These are phyloP conservation scores for Cystoderma amianthinum DNA, from an alignment of 768 basidiomycete genomes.

Conservation along the genomic window DNA sequence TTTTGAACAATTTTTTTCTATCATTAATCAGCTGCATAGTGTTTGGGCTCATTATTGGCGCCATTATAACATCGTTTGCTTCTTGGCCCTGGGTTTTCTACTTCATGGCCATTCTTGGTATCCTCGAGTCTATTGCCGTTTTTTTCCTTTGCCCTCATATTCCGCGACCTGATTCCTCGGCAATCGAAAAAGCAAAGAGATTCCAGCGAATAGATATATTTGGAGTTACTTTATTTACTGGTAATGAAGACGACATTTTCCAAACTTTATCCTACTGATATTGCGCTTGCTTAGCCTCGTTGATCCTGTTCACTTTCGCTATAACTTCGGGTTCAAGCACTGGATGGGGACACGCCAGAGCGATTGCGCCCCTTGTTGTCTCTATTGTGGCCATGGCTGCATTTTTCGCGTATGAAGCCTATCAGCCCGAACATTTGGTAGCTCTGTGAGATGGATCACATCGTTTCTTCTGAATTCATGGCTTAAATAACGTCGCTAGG, in stretches of 20 bases:
- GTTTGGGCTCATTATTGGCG: constrained; percentile 31
- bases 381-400: constrained; percentile 24
- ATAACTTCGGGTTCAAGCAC: constrained; percentile 32
- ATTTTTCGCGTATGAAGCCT: constrained; percentile 44
- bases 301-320: constrained; percentile 28
- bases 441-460: constrained; percentile 21
- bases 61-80: constrained; percentile 26
- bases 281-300: constrained; percentile 14
- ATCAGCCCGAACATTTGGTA: constrained; percentile 27
- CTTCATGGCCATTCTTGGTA: constrained; percentile 27
- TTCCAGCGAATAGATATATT: background rate
- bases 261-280: background rate
- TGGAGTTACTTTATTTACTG: background rate
- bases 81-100: constrained; percentile 47
- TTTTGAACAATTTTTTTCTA: background rate
- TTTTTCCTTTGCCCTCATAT: background rate
- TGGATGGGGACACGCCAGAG: constrained; percentile 36
- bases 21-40: constrained; percentile 11
- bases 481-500: background rate
- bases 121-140: constrained; percentile 12
- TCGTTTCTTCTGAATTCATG: background rate
- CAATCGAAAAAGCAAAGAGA: background rate
- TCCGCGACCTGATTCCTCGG: background rate
- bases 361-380: constrained; percentile 35
- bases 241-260: background rate